Evolutionary conservation across 2,329 filamentous ascomycete species (phyloP), one percentile per base, ranked within the genome.

Genomic region (Colletotrichum liriopes): DNA sequence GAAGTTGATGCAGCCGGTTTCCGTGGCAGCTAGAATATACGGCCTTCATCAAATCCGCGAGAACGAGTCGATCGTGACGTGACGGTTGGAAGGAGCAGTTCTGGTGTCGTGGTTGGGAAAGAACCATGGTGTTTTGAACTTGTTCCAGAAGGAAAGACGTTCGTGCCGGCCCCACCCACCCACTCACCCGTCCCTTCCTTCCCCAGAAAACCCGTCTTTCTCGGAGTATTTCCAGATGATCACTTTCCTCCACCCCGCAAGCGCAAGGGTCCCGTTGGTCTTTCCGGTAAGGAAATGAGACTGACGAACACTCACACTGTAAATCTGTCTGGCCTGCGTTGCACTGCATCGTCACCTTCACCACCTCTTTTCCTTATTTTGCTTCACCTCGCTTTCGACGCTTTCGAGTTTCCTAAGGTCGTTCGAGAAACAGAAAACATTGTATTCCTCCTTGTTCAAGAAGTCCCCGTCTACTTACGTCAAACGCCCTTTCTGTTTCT

Each of bases 81-180:
- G 67, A 18, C n/a, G n/a, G 14, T 5, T 8, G 32, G 45, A 52
- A 59, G 41, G 32, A 55, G 26, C 45, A 59, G 47, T n/a, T 64
- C 59, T 47, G 59, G 47, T 65, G 45, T 20, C 12, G 56, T 52
- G 35, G 47, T 56, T 55, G 60, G 54, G 70, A 70, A 70, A 70
- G 65, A 54, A 60, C 20, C 37, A 65, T 69, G 54, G 65, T 56
- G 70, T 72, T 72, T 72, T 64, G 70, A 56, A 61, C 52, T 59
- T 70, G 65, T 72, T 72, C 65, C 70, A 72, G 59, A 65, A 58
- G 65, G 47, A 61, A 47, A 41, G 39, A 65, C 65, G 66, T 72
- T 72, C 65, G 62, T 52, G 45, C 18, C 52, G 35, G 58, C 58
- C 65, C 69, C 69, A 72, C 65, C 69, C 43, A 60, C 14, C 49